Evolutionary conservation across 2,329 filamentous ascomycete genomes (phyloP), one percentile per base, ranked within the genome.

Genomic region (Dactylellina leptospora): DNA sequence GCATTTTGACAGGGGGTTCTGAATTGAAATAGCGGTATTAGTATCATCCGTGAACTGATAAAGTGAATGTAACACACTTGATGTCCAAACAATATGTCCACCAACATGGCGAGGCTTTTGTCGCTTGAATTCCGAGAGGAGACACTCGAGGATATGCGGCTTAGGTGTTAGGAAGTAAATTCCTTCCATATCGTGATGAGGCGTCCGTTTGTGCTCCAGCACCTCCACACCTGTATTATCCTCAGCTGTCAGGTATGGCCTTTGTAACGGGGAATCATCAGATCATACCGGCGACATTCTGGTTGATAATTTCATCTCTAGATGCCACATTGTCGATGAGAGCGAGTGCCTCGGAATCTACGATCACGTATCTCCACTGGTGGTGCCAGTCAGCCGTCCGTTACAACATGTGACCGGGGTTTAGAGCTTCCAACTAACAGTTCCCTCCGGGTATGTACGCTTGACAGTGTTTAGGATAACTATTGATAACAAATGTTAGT

Each of bases 231-330:
- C 93, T 96, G 80, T 69, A 48, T 68, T 44, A 70, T 77, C 42
- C n/a, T 33, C 10, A 48, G 20, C 50, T 58, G 58, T 59, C 64
- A 4, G 4, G 1, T 25, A 10, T 1, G 4, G 9, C 13, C 1
- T 0, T 27, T 13, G 8, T 1, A 11, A 16, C 4, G 9, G 22
- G 6, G 25, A 30, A 30, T n/a, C 22, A 16, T 20, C 27, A 77
- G n/a, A n/a, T n/a, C 88, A 79, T 85, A 96, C 93, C 96, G 76
- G 93, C 93, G 81, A 99, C 91, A 80, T 96, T 96, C 81, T 92
- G 88, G 79, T 96, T 96, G 81, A 99, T 89, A 76, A 99, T 96
- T 78, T 97, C 92, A 86, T 99, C 93, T 83, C 97, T 90, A 78
- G 92, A 93, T 79, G 93, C 87, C 48, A 91, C 90, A 83, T 93